Percentiles rank a stretch among this genome's conserved stretches.
phyloP scores from a whole-genome alignment of 2,329 filamentous ascomycete species.

The Hymenoscyphus salicellus region DNA sequence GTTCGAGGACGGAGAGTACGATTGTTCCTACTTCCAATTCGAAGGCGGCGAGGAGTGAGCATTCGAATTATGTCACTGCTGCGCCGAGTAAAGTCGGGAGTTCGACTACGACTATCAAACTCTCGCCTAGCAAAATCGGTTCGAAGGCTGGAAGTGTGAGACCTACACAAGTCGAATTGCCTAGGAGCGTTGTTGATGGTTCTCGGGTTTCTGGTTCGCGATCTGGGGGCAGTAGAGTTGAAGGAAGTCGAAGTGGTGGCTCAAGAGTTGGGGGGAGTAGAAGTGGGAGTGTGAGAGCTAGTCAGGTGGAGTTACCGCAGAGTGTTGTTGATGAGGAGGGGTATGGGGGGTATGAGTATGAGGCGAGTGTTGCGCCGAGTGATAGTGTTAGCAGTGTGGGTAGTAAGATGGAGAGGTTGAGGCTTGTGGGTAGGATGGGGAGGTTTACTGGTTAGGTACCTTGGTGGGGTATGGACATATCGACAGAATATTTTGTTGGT shows the following conservation, averaged over 20 bases:
- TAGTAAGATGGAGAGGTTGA: constrained; percentile 31
- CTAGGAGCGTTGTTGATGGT: constrained; percentile 21
- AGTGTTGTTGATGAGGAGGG: constrained; percentile 33
- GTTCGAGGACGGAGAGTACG: constrained; percentile 5
- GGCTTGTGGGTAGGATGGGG: constrained; percentile 27
- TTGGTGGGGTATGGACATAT: neutral
- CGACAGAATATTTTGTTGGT: neutral
- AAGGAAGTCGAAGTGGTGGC: neutral
- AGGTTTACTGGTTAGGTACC: neutral
- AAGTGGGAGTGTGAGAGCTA: constrained; percentile 10
- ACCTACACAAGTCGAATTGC: constrained; percentile 21
- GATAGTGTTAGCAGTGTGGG: constrained; percentile 64
- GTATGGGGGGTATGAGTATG: constrained; percentile 46
- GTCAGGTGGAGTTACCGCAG: constrained; percentile 26
- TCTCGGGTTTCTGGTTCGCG: neutral
- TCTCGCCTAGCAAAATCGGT: neutral
- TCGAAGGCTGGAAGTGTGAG: neutral
- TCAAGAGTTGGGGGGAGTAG: neutral
- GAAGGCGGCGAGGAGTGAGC: neutral
- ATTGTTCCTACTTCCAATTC: neutral
- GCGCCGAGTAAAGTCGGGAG: neutral
- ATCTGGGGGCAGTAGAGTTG: neutral
- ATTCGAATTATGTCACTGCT: constrained; percentile 3
- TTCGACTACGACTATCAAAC: neutral
- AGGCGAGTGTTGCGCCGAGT: constrained; percentile 54